Evolutionary conservation across 2,329 filamentous ascomycete species (phyloP), one percentile per base, ranked within the genome.

Genomic region (Cladosporium sp.): DNA sequence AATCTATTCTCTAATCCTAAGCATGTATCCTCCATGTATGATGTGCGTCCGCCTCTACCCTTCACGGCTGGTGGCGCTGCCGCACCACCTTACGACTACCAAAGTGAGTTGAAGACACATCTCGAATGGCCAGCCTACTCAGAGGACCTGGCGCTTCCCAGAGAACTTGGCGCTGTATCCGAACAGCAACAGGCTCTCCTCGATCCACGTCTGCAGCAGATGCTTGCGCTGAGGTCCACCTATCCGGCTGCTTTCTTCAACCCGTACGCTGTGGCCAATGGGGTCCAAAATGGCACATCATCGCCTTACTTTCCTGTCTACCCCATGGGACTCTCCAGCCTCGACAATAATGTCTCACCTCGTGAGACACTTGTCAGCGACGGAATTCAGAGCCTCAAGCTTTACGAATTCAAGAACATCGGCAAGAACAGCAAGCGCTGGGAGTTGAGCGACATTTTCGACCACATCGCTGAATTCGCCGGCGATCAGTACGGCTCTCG

Each of bases 401-500:
- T 96, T 2, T 85, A 91, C 54, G 88, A 95, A 24, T 96, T 95
- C 69, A 83, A 87, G 37, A 77, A 79, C 9, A 87, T 84, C 62
- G 80, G 78, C 58, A 95, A 90, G 67, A 81, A 80, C 0, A 89
- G 78, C 67, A 83, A 80, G 67, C 81, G 83, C 15, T 95, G 84
- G 62, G 90, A 96, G 61, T 76, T 99, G 8, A 91, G 88, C 72
- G 88, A 96, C 56, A 92, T 97, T 37, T 92, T 88, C 65, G 80
- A 81, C 49, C 83, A 95, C 63, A 82, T 97, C 32, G 90, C 95
- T 1, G 92, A 96, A 65, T 97, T 97, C 68, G 91, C 89, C 60
- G 92, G 93, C 13, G 93, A 99, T 64, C 93, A 97, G 67, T 86
- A 95, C 60, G 93, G 91, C 1, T 99, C 93, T 1, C 83, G 93